Conservation (phyloP, 257 asterid genomes). For the Nicotiana attenuata region DNA sequence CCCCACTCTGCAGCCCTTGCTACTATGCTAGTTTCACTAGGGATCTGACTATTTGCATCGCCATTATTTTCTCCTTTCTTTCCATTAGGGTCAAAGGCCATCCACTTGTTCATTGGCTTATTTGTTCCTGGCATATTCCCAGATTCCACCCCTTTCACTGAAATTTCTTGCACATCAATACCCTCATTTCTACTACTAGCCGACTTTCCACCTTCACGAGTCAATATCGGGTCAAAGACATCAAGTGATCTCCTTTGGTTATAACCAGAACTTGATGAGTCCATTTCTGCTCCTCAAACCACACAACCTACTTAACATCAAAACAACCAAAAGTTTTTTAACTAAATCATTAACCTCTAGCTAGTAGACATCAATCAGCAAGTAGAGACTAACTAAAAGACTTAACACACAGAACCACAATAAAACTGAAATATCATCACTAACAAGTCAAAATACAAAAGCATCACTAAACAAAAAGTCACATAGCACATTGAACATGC, state of each 20-base stretch:
- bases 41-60: neutral
- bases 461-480: neutral
- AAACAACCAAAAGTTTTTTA: conserved; percentile 4
- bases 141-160: conserved; percentile 27
- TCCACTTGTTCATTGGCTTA: conserved; percentile 46
- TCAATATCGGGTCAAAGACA: conserved; percentile 45
- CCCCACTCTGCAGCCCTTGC: conserved; percentile 90
- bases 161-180: conserved; percentile 25
- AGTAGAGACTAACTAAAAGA: neutral
- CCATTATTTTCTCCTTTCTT: conserved; percentile 7
- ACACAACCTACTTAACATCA: conserved; percentile 16
- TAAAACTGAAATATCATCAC: neutral
- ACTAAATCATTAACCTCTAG: conserved; percentile 1
- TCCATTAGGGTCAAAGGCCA: conserved; percentile 52
- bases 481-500: neutral
- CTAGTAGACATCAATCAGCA: neutral
- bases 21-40: conserved; percentile 37
- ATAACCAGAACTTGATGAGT: conserved; percentile 21
- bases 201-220: conserved; percentile 17
- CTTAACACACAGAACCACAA: neutral
- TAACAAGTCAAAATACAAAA: neutral
- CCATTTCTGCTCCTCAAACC: conserved; percentile 30
- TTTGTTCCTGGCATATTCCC: conserved; percentile 4
- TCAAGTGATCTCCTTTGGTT: conserved; percentile 33
- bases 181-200: conserved; percentile 18